phyloP scores from a whole-genome alignment of 2,329 filamentous ascomycete species.

The Escovopsis sp. region DNA sequence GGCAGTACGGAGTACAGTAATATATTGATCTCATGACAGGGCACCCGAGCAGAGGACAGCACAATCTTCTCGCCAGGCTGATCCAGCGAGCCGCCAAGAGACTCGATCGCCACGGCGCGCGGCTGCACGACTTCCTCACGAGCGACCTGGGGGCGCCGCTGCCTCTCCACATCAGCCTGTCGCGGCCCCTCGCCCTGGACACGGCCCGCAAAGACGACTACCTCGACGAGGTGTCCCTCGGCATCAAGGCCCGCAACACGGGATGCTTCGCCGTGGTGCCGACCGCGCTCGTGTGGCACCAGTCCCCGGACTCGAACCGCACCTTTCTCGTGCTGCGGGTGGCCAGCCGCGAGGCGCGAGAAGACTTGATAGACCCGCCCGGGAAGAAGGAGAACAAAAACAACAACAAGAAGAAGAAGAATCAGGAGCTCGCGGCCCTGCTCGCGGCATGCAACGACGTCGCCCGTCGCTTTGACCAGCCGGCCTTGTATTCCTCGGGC shows the following conservation, averaged over 20 bases:
- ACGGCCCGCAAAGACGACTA: constrained; percentile 62
- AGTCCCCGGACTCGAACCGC: constrained; percentile 45
- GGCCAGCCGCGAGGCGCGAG: constrained; percentile 7
- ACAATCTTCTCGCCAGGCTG: constrained; percentile 29
- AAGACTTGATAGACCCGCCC: constrained; percentile 11
- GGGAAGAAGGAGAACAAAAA: no score
- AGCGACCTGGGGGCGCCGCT: constrained; percentile 65
- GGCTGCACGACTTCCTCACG: constrained; percentile 53
- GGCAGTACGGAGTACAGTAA: no score
- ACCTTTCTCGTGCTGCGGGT: constrained; percentile 75
- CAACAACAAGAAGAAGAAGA: constrained; percentile 8
- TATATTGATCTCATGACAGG: no score
- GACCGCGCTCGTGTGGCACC: constrained; percentile 31
- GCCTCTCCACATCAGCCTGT: constrained; percentile 84
- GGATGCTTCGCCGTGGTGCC: constrained; percentile 25
- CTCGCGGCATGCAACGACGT: constrained; percentile 52
- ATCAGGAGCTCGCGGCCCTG: constrained; percentile 45
- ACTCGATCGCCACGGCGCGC: constrained; percentile 15
- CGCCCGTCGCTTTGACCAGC: constrained; percentile 47
- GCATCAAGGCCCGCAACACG: constrained; percentile 19
- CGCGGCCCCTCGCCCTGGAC: constrained; percentile 59
- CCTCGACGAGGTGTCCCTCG: constrained; percentile 34
- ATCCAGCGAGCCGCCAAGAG: constrained; percentile 22
- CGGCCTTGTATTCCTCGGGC: constrained; percentile 47
- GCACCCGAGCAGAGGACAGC: constrained; percentile 37